phyloP scores from a whole-genome alignment of 208 protist species.

The Crithidia brevicula region DNA sequence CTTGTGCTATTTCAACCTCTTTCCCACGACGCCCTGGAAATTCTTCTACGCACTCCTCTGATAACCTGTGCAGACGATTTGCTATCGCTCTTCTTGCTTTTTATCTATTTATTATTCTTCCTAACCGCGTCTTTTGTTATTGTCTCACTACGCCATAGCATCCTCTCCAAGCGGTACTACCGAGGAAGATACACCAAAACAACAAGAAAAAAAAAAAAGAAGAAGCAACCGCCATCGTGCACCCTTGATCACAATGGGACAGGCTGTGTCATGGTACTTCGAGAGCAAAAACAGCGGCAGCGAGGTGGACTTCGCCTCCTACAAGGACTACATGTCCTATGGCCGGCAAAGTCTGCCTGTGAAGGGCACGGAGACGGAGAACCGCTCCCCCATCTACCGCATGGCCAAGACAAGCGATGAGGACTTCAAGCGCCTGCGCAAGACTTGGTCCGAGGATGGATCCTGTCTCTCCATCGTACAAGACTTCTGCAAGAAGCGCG shows the following conservation, averaged over 20 bases:
- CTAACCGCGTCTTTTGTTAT: no score
- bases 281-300: conserved; percentile 44
- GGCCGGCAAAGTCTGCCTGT: conserved; percentile 43
- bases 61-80: no score
- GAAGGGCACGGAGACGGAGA: conserved; percentile 36
- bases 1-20: no score
- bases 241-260: conserved; percentile 50
- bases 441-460: conserved; percentile 48
- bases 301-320: conserved; percentile 48
- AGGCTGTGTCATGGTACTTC: conserved; percentile 51
- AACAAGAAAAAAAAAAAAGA: neutral
- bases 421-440: conserved; percentile 45
- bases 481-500: conserved; percentile 50
- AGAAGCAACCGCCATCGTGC: neutral
- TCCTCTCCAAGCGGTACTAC: no score
- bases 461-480: conserved; percentile 44
- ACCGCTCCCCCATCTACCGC: conserved; percentile 69
- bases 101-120: conserved; percentile 2
- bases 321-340: conserved; percentile 47
- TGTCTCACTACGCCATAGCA: no score
- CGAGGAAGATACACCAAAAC: no score
- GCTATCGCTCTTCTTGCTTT: no score
- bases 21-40: no score
- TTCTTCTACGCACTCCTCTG: no score
- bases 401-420: conserved; percentile 58